Base-by-base conservation (phyloP, 2,329 filamentous ascomycete species). In the Neofusicoccum sp. region DNA sequence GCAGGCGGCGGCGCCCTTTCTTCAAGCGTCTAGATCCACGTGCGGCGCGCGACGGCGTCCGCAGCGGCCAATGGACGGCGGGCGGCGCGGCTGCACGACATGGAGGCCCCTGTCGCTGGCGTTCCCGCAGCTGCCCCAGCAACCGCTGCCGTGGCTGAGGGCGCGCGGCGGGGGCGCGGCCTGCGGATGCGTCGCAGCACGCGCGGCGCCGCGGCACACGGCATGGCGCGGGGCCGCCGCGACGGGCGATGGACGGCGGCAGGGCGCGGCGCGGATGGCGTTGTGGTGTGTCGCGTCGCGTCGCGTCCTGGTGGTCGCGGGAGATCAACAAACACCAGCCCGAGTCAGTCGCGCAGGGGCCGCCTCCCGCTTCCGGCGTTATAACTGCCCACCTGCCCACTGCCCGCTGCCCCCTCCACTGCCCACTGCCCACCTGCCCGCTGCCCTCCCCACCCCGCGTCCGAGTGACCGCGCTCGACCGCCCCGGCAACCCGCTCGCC, bases 111-210 rank as follows among this genome's bases (percentile, higher is more conserved):
- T 26, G 43, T 33, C 30, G 43, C 24, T 51, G 44, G 44, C 44
- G 57, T 51, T 58, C 54, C 56, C 57, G 57, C 57, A 51, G 56
- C 30, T 28, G 56, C 31, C 44, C 44, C n/a, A 36, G 57, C 57
- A 60, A 60, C 57, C 44, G 47, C 20, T 24, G 28, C 40, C 57
- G 47, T 51, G 44, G 57, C 45, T 49, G 44, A 36, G 43, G 31
- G 34, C 33, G 28, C 14, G 36, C 28, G 57, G 57, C 57, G 33
- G 57, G 57, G 57, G 20, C 8, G 20, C 6, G 41, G 41, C 41
- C 41, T 45, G 16, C 41, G 41, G 41, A 20, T 20, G 24, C 16
- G 38, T 41, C 38, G 14, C 38, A 26, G 41, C 8, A 45, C 41
- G 41, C 41, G 41, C 41, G n/a, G n/a, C n/a, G 20, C 3, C 48